These are phyloP conservation scores for Pisolithus sp. DNA, from an alignment of 768 basidiomycete species.

Conservation along the genomic window DNA sequence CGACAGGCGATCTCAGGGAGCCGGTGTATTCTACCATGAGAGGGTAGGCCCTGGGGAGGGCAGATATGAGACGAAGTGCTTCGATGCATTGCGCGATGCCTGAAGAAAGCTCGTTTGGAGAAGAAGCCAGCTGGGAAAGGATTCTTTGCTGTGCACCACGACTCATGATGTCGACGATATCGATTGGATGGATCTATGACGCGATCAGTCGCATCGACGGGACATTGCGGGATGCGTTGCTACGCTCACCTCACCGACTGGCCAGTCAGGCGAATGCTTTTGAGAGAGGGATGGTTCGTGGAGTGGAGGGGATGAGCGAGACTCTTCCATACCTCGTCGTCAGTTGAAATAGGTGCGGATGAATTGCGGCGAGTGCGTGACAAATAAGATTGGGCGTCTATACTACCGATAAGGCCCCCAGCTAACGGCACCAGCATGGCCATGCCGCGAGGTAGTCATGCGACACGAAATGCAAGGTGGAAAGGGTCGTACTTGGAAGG, in stretches of 20 bases:
- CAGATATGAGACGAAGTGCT: constrained; percentile 26
- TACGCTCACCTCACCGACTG: background rate
- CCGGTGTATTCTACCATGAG: constrained; percentile 20
- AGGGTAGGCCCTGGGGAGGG: constrained; percentile 23
- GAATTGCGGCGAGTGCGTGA: background rate
- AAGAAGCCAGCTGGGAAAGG: constrained; percentile 25
- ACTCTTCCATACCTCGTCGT: background rate
- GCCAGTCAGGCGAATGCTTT: background rate
- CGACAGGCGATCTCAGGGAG: constrained; percentile 7
- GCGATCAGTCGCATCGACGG: background rate
- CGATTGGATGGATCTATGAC: constrained; percentile 7
- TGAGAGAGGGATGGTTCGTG: background rate
- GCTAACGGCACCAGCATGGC: background rate
- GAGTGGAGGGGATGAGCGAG: background rate
- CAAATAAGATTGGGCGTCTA: constrained; percentile 1
- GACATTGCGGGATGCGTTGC: too few species aligned
- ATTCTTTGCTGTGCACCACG: constrained; percentile 17
- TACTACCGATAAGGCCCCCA: background rate
- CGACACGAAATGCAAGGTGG: background rate
- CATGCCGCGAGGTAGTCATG: constrained; percentile 1
- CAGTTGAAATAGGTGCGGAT: background rate
- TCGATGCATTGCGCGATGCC: constrained; percentile 30
- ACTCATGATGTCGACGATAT: constrained; percentile 13
- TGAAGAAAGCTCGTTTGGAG: constrained; percentile 27
- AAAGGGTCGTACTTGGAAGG: too few species aligned